Conservation (phyloP, 495 filamentous ascomycete species). For the Terfezia claveryi region DNA sequence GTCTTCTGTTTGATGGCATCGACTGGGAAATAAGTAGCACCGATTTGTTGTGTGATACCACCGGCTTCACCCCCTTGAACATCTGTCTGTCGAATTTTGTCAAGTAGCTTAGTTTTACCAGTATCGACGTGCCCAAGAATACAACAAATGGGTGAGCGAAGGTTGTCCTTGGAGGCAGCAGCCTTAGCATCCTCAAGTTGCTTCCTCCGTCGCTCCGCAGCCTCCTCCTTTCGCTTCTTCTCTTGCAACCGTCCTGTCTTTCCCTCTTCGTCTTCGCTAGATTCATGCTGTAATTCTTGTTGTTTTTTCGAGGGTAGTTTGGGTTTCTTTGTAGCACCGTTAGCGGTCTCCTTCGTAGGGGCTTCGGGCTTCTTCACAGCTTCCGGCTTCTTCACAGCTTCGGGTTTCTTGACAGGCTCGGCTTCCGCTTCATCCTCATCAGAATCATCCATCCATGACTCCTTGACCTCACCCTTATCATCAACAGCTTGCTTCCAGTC, state of each 20-base stretch:
- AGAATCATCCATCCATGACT: constrained; percentile 78
- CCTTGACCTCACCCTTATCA: constrained; percentile 58
- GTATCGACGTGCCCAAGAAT: constrained; percentile 99
- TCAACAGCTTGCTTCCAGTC: constrained; percentile 82
- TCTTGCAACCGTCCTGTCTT: constrained; percentile 36
- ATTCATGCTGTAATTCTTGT: constrained; percentile 83
- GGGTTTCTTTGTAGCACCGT: constrained; percentile 18
- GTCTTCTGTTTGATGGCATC: constrained; percentile 86
- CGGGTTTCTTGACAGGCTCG: not conserved
- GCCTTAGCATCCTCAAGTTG: constrained; percentile 79
- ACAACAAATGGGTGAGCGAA: constrained; percentile 96
- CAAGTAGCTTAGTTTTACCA: constrained; percentile 94
- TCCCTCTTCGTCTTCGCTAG: constrained; percentile 42
- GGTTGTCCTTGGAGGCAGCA: constrained; percentile 77
- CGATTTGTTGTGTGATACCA: constrained; percentile 99
- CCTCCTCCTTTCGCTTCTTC: constrained; percentile 58
- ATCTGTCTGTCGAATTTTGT: constrained; percentile 97
- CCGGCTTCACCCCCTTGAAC: constrained; percentile 98
- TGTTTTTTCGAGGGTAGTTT: constrained; percentile 33
- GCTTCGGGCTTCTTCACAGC: constrained; percentile 4
- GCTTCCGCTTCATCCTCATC: constrained; percentile 34
- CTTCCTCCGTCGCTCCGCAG: constrained; percentile 69
- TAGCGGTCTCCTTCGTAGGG: constrained; percentile 4
- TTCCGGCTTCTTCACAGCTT: constrained; percentile 2
- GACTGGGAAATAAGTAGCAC: constrained; percentile 97